Evolutionary conservation across 176 grass and related monocot genomes (phyloP), one percentile per base, ranked within the genome.

Genomic region (maize (Zea mays)): DNA sequence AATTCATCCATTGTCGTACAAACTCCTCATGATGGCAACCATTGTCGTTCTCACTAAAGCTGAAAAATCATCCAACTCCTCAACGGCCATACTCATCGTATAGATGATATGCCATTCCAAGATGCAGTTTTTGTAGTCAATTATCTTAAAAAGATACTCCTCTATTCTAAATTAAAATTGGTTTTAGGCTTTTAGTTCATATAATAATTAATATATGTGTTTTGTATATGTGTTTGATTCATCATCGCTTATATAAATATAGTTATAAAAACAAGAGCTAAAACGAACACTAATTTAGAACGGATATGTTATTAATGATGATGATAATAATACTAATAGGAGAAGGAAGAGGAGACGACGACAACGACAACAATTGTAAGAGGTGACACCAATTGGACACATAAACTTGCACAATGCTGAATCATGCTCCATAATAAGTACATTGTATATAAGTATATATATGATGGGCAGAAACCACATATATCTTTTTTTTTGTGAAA

Each of bases 401-500:
- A n/a, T 41, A 8, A 52, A 71, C 39, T 67, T 74, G 42, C 47
- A 85, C 67, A 70, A 55, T 73, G 33, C 4, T 43, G 59, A 15
- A 71, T 72, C 36, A 66, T 74, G 37, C 59, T 63, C 35, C 62
- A 61, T 76, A 43, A 84, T 36, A 80, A 81, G 62, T 65, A 84
- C 15, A 38, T 33, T 52, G 46, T 40, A 77, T 49, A 76, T 69
- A 47, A 65, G 72, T 73, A 62, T 61, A 80, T 72, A 82, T 69
- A 60, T 60, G 81, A 72, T 35, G 1, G 54, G 55, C 49, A 7
- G 69, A 51, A 4, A 19, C 74, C 40, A 58, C 64, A 85, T 56
- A 20, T 81, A 38, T 62, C 41, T 11, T 78, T 83, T 72, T 41
- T 87, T 80, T 43, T 59, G 6, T 41, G 47, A 47, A 51, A 78